Evolutionary conservation across 2,329 filamentous ascomycete genomes (phyloP).

Genomic region (Thielaviopsis euricoi): DNA sequence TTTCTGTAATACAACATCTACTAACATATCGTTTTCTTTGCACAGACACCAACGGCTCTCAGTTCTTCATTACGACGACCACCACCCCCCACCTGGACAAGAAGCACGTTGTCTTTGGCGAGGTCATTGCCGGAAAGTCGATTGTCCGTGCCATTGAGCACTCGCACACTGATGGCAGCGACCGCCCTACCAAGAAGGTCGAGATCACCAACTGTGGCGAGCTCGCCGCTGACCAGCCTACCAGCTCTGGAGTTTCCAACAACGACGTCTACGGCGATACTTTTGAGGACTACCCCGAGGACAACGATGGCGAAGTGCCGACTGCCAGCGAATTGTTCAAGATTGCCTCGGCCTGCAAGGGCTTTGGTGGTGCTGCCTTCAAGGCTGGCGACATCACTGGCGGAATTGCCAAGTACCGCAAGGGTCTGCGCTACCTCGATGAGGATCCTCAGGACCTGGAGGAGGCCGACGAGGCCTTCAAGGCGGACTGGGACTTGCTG

Average conservation of each 20-base stretch:
- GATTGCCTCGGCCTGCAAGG: conserved; percentile 75
- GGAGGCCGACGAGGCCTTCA: conserved; percentile 51
- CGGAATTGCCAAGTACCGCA: conserved; percentile 84
- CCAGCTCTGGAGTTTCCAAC: conserved; percentile 47
- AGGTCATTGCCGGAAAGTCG: conserved; percentile 85
- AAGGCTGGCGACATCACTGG: conserved; percentile 55
- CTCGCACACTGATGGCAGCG: conserved; percentile 51
- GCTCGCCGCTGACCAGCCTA: conserved; percentile 54
- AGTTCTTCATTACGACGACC: conserved; percentile 96
- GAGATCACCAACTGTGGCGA: conserved; percentile 74
- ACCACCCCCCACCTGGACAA: conserved; percentile 85
- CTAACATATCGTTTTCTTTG: conserved; percentile 1
- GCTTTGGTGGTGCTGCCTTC: conserved; percentile 83
- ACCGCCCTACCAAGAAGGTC: conserved; percentile 62
- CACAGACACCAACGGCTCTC: conserved; percentile 78
- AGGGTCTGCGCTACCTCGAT: conserved; percentile 76
- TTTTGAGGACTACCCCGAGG: conserved; percentile 93
- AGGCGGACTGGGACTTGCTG: conserved; percentile 50
- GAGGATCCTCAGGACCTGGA: conserved; percentile 59
- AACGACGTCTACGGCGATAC: conserved; percentile 73
- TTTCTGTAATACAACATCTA: background rate
- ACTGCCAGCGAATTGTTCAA: conserved; percentile 43
- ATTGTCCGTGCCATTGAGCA: conserved; percentile 84
- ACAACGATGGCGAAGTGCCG: conserved; percentile 43
- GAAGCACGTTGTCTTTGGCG: conserved; percentile 95